Base-by-base conservation (phyloP, 2,329 filamentous ascomycete genomes). In the Verruconis gallopava region DNA sequence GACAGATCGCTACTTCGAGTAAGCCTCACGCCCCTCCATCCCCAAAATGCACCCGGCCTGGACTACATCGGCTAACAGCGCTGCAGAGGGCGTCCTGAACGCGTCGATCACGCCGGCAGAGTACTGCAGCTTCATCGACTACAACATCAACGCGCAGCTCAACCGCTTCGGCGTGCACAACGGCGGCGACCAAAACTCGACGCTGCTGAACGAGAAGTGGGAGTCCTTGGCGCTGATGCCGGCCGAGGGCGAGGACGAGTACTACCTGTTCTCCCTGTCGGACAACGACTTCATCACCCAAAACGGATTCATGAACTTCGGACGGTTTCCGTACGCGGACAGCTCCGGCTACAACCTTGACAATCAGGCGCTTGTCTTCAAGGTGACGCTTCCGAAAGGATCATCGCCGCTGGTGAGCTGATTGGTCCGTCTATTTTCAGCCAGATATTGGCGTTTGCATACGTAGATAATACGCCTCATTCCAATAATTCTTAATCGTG, bases 251-350 rank as follows among this genome's bases (percentile, higher is more conserved):
- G 30, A 51, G 2, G 73, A 81, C 54, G 76, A 82, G 58, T 84
- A 75, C 56, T 83, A 76, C 52, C 54, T 85, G 22, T 72, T 85
- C 47, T 73, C 70, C 11, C 59, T 82, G 38, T 80, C 72, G 44
- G 81, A 85, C 51, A 82, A 85, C 53, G 80, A 85, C 55, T 84
- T 84, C 50, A 76, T 85, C 44, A 84, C 79, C 0, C 78, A 84
- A 55, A 65, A 84, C 55, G 77, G 75, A 65, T 67, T 64, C 46
- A 62, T 79, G 56, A 72, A 81, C 49, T 66, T 63, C 45, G 78
- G 78, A 4, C 60, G 65, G 43, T 65, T 72, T 30, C 55, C 56
- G 5, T 82, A 77, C 49, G 56, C 61, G 2, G 78, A 82, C 51
- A 60, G 53, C 3, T 72, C 68, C 20, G 76, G 75, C 0, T 75